Conservation (phyloP, 2,329 filamentous ascomycete genomes). For the Orbilia javanica region DNA sequence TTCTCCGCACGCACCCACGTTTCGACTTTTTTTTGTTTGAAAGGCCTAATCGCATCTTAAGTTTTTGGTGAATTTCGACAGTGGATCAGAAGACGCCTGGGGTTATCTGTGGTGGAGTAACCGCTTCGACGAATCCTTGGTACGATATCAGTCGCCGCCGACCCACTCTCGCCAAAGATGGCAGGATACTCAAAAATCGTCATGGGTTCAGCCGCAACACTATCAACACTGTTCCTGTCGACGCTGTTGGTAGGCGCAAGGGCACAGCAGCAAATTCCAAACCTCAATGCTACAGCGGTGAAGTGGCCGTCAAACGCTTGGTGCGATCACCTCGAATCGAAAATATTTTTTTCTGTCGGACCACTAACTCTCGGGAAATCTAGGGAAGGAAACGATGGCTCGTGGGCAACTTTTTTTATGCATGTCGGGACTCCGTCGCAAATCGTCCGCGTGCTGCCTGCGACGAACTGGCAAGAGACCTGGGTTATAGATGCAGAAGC, state of each 20-base stretch:
- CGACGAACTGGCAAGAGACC: constrained; percentile 54
- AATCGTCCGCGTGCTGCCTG: constrained; percentile 54
- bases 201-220: constrained; percentile 50
- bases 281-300: constrained; percentile 51
- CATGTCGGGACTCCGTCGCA: constrained; percentile 49
- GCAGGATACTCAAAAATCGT: constrained; percentile 38
- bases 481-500: constrained; percentile 37
- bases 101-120: neutral
- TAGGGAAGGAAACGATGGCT: constrained; percentile 55
- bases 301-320: constrained; percentile 42
- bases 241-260: constrained; percentile 16
- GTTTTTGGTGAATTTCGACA: neutral
- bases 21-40: neutral
- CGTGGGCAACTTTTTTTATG: constrained; percentile 52
- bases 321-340: constrained; percentile 5
- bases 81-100: neutral
- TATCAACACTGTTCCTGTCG: constrained; percentile 34
- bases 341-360: neutral
- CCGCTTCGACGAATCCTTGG: constrained; percentile 1
- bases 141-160: neutral
- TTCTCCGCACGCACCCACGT: constrained; percentile 36
- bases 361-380: neutral
- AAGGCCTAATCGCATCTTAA: constrained; percentile 1
- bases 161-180: constrained; percentile 36
- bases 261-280: constrained; percentile 43